Conservation (phyloP, 192 early-diverging fungal genomes). For the Podila clonocystis region DNA sequence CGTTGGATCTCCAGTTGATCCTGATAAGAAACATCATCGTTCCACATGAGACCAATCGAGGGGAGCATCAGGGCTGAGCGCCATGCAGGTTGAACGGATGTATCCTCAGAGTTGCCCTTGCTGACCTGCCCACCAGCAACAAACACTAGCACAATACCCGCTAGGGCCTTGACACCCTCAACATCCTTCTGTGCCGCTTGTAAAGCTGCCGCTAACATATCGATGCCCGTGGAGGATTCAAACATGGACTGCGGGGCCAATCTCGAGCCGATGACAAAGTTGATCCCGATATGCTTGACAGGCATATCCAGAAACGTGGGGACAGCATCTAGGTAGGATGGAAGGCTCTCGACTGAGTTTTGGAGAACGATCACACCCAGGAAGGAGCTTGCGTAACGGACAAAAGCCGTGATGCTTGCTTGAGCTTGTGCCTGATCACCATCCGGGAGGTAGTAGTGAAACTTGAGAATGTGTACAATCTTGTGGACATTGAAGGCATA, state of each 20-base stretch:
- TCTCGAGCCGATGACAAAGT: constrained; percentile 41
- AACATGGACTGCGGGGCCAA: constrained; percentile 46
- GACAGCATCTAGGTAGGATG: constrained; percentile 8
- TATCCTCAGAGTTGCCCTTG: constrained; percentile 13
- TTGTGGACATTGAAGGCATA: neutral
- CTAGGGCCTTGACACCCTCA: neutral
- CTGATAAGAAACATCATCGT: neutral
- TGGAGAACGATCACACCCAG: neutral
- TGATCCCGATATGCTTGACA: constrained; percentile 10
- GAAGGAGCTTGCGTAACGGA: neutral
- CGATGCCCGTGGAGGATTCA: constrained; percentile 8
- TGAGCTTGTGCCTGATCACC: neutral
- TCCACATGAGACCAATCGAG: neutral
- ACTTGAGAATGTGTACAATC: neutral
- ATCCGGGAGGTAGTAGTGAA: constrained; percentile 14
- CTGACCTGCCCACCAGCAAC: constrained; percentile 31
- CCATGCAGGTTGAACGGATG: constrained; percentile 50
- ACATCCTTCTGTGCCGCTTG: constrained; percentile 21
- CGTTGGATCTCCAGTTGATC: neutral
- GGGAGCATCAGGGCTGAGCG: constrained; percentile 34
- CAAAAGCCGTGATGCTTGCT: constrained; percentile 1
- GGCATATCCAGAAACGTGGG: too few species aligned
- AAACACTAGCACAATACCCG: constrained; percentile 18
- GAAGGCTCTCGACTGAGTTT: neutral
- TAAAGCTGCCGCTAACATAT: constrained; percentile 6